These are phyloP conservation scores for Cubamyces sp. DNA, from an alignment of 768 basidiomycete species.

Conservation along the genomic window DNA sequence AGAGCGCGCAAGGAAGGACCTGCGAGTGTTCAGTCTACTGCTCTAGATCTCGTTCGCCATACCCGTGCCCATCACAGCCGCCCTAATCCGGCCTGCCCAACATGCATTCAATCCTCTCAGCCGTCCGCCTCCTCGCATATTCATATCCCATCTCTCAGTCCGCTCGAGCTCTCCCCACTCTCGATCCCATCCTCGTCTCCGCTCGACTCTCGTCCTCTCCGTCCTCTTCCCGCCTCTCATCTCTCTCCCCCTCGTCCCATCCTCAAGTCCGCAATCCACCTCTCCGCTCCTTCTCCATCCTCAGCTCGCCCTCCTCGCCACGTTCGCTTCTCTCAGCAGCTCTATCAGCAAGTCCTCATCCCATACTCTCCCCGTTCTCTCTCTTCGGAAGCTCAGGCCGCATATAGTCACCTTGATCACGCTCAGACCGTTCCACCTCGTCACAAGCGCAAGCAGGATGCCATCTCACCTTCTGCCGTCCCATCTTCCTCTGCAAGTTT, in stretches of 20 bases:
- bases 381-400: not conserved
- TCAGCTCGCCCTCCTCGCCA: not conserved
- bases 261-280: slow-evolving; percentile 4
- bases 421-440: not conserved
- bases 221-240: not conserved
- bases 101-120: not conserved
- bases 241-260: not conserved
- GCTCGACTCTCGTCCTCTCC: too few species aligned
- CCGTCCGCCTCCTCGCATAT: not conserved
- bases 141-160: not conserved
- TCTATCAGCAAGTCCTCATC: not conserved
- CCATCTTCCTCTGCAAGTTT: not conserved
- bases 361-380: not conserved
- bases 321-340: slow-evolving; percentile 9
- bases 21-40: not conserved
- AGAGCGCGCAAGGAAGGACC: too few species aligned
- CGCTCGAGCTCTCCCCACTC: too few species aligned
- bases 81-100: slow-evolving; percentile 16
- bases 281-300: not conserved
- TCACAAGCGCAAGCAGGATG: not conserved
- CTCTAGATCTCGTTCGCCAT: slow-evolving; percentile 10
- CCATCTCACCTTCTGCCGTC: too few species aligned
- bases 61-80: slow-evolving; percentile 26
- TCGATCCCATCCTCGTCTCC: too few species aligned
- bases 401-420: slow-evolving; percentile 5